Evolutionary conservation across 352 stramenopile genomes (phyloP), one percentile per base, ranked within the genome.

Genomic region (Globisporangium alternatum): DNA sequence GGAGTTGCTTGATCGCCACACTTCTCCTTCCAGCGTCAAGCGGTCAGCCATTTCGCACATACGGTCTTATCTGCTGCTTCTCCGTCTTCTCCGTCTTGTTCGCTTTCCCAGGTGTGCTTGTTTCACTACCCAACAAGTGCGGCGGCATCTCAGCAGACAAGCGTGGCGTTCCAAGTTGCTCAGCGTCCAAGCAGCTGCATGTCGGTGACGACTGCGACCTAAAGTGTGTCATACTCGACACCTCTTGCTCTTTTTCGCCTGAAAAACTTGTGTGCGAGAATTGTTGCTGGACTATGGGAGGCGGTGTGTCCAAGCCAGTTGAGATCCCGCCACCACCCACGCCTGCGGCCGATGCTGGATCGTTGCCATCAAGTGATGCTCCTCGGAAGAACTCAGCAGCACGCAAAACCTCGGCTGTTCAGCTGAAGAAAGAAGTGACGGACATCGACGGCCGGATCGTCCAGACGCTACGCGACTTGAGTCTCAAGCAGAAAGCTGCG

Each of bases 391-490:
- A 9, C 13, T 55, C 45, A 15, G 41, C 2, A 3, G 17, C 22
- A 10, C n/a, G 44, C 37, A 66, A 63, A 30, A 51, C 47, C 5
- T 59, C 52, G 17, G 53, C 48, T 19, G 59, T 49, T 33, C 69
- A 44, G 53, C 44, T 39, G 62, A 70, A 60, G 28, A 88, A 83
- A 59, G 47, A 67, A 12, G n/a, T 60, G 31, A 89, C 83, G 9
- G 72, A 69, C 19, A 91, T 91, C 53, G 78, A 91, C 48, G 74
- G 66, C 2, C 84, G 84, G 10, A 92, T 94, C 49, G 54, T 92
- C 2, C 60, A 82, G 48, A 94, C 81, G 3, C 72, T 92, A 5
- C 78, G 74, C 10, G 71, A 85, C 12, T 70, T 91, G 56, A 90
- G 89, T 41, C 70, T 88, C 31, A 68, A 74, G n/a, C 67, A 78